Base-by-base conservation (phyloP, 2,329 filamentous ascomycete genomes). In the Lecanicillium sp. region DNA sequence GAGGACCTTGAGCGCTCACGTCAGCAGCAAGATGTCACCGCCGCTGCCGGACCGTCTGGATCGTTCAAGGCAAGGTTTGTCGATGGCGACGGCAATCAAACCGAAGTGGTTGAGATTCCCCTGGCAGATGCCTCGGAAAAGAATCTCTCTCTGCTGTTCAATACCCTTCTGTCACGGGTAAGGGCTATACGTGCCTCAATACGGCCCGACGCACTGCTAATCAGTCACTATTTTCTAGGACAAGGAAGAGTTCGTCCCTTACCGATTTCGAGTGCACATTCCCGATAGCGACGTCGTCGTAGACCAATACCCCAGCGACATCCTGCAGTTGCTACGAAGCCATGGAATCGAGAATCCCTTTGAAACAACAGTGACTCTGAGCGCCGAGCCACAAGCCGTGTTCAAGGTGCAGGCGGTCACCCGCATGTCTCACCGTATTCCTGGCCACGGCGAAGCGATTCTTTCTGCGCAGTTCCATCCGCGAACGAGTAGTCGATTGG, bases 351-450 rank as follows among this genome's bases (percentile, higher is more conserved):
- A 68, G 29, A 76, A 75, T 47, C 72, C 74, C 0, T 77, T 73
- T 46, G 75, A 78, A 53, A 71, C 62, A 5, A 70, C 65, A 0
- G 58, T 72, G 34, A 69, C 72, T 3, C 67, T 81, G 18, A 71
- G 70, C 28, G 76, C 77, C 31, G 75, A 80, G 52, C 90, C 92
- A 0, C 90, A 98, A 60, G 87, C 90, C 16, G 84, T 96, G 1
- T 96, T 95, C 68, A 81, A 83, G 52, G 92, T 96, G 17, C 88
- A 92, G 52, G 84, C 87, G 9, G 88, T 95, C 30, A 90, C 89
- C 35, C 76, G 92, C 59, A 90, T 92, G 65, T 84, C 89, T 6
- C 85, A 89, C 44, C 80, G 80, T 38, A 94, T 96, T 48, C 80
- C 83, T 4, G 92, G 92, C 11, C 92, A 98, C 60, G 89, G 88